phyloP scores from a whole-genome alignment of 225 moss, liverwort and hornwort genomes.

The Lunularia cruciata region DNA sequence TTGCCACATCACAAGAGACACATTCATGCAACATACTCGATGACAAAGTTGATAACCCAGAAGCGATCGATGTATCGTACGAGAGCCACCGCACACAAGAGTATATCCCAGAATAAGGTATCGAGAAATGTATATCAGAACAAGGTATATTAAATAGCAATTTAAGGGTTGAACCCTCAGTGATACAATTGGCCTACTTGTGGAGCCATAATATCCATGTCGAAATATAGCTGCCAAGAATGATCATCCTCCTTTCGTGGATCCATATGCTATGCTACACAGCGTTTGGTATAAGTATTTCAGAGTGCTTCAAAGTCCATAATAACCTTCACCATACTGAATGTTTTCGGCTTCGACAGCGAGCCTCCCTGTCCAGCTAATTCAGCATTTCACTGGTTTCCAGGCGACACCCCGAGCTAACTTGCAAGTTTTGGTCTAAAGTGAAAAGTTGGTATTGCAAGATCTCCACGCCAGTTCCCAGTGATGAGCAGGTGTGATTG shows the following conservation, averaged over 20 bases:
- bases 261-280: neutral
- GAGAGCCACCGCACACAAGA: too few species aligned
- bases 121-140: neutral
- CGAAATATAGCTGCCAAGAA: conserved; percentile 5
- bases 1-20: too few species aligned
- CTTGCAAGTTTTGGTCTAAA: too few species aligned
- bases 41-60: too few species aligned
- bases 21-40: too few species aligned
- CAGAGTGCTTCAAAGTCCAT: neutral
- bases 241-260: neutral
- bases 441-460: too few species aligned
- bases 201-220: too few species aligned
- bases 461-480: too few species aligned
- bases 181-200: neutral
- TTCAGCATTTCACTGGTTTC: too few species aligned
- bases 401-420: too few species aligned
- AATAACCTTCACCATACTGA: neutral
- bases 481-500: neutral
- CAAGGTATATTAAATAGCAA: neutral
- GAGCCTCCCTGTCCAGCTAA: neutral
- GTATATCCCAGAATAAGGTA: too few species aligned
- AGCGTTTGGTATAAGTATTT: neutral
- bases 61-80: too few species aligned
- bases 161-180: neutral
- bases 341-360: neutral